Base-by-base conservation (phyloP, 106 monocot species). In the Gastrodia elata region DNA sequence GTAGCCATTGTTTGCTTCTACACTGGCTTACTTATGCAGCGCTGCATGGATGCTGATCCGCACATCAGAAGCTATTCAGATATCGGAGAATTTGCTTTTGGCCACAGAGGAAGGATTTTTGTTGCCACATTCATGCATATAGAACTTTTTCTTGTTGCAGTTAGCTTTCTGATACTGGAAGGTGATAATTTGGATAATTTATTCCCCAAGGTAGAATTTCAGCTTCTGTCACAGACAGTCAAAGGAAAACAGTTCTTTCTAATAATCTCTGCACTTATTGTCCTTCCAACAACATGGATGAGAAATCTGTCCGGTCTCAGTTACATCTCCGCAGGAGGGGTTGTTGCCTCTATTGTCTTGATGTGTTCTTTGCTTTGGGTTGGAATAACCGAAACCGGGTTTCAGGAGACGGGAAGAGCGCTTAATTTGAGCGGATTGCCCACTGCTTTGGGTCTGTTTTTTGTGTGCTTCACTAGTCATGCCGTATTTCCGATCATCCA, bases 401-500 rank as follows among this genome's bases (percentile, higher is more conserved):
- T 92, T 68, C 77, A 78, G 25, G n/a, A 71, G 27, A 70, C 56
- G 68, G 86, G 84, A 38, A 80, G 36, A 43, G 0, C 73, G 0
- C 28, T 92, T 1, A 74, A 82, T 22, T 73, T 77, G 61, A 65
- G 48, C 11, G 89, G 88, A 7, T 57, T 92, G 11, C 84, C 92
- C 0, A 87, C 86, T 7, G 64, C 92, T 15, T 41, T 89, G 34
- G 86, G 92, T 20, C 69, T 92, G 77, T 92, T 69, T 67, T 82
- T 87, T 15, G 86, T 92, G 1, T 92, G 92, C 69, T 92, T 84
- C 78, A 79, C 86, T 14, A 80, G 89, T 27, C 92, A 92, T 79
- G 92, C 92, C 2, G 84, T 92, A 20, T 92, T 89, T 44, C 92
- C 92, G 1, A 92, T 89, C 7, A 82, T 92, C 13, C 83, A 87